These are phyloP conservation scores for Nannizziopsis arthrosporioides DNA, from an alignment of 2,329 filamentous ascomycete species.

Conservation along the genomic window DNA sequence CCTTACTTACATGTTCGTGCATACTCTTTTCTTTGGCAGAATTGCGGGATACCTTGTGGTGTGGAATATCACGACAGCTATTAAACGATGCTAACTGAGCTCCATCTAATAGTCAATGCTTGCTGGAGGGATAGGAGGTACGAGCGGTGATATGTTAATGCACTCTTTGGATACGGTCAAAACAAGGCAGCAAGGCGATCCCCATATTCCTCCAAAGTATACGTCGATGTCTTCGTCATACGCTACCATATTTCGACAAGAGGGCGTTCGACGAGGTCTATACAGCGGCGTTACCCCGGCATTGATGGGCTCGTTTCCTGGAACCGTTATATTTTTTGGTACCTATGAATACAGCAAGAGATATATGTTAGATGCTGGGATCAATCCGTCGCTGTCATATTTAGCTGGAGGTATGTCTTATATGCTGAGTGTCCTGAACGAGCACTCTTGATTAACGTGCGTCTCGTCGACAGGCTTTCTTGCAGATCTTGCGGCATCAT, in stretches of 20 bases:
- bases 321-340: conserved; percentile 90
- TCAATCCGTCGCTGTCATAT: conserved; percentile 76
- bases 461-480: conserved; percentile 52
- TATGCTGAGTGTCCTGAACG: background rate
- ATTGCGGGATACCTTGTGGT: background rate
- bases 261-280: conserved; percentile 71
- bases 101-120: conserved; percentile 63
- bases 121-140: conserved; percentile 83
- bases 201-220: conserved; percentile 85
- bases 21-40: background rate
- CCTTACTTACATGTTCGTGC: conserved; percentile 17
- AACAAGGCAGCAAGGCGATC: conserved; percentile 92
- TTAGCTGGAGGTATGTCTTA: conserved; percentile 58
- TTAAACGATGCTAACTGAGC: conserved; percentile 3
- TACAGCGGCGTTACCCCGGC: conserved; percentile 93
- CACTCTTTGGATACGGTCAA: conserved; percentile 98
- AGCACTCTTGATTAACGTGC: conserved; percentile 17
- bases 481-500: conserved; percentile 80
- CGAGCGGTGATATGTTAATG: conserved; percentile 94
- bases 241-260: conserved; percentile 82
- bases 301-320: conserved; percentile 81
- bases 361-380: conserved; percentile 68
- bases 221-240: conserved; percentile 82
- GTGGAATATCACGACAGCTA: background rate
- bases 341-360: conserved; percentile 94